A percentile compares a stretch with the other conserved stretches of the same genome.
phyloP scores from a whole-genome alignment of 1,139 yeast genomes.

The Candida dubliniensis region DNA sequence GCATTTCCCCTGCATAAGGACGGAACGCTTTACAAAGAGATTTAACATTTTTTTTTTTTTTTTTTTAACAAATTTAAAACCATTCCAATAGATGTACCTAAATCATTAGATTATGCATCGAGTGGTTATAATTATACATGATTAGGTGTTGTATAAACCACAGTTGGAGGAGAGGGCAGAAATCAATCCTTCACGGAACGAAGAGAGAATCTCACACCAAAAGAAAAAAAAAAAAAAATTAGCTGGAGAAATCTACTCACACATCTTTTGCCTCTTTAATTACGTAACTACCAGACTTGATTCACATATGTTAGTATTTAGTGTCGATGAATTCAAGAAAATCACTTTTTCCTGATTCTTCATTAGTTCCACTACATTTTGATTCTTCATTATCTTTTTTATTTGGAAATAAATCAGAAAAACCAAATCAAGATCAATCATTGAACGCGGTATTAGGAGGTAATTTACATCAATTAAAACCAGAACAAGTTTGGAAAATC shows the following conservation, averaged over 20 bases:
- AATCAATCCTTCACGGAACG: too few relatives aligned
- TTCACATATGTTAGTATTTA: background rate
- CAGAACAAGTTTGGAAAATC: conserved; percentile 35
- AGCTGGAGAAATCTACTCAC: too few relatives aligned
- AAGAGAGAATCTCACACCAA: too few relatives aligned
- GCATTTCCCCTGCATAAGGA: conserved; percentile 99
- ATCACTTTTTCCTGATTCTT: background rate
- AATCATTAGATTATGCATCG: too few relatives aligned
- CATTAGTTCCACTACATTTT: background rate
- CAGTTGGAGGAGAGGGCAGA: too few relatives aligned
- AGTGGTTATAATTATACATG: too few relatives aligned
- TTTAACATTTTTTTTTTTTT: conserved; percentile 67
- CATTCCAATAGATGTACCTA: too few relatives aligned
- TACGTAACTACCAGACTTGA: background rate
- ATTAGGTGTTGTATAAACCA: too few relatives aligned
- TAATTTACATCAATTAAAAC: conserved; percentile 26
- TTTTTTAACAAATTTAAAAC: background rate
- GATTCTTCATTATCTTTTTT: too few relatives aligned
- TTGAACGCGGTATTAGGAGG: conserved; percentile 14
- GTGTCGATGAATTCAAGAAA: background rate
- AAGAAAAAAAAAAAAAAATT: too few relatives aligned
- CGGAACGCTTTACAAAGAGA: conserved; percentile 98
- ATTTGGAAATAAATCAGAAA: too few relatives aligned
- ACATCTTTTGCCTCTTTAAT: too few relatives aligned
- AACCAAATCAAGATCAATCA: background rate